These are phyloP conservation scores for Cydonia oblonga DNA, from an alignment of 331 rosid genomes.

Conservation along the genomic window DNA sequence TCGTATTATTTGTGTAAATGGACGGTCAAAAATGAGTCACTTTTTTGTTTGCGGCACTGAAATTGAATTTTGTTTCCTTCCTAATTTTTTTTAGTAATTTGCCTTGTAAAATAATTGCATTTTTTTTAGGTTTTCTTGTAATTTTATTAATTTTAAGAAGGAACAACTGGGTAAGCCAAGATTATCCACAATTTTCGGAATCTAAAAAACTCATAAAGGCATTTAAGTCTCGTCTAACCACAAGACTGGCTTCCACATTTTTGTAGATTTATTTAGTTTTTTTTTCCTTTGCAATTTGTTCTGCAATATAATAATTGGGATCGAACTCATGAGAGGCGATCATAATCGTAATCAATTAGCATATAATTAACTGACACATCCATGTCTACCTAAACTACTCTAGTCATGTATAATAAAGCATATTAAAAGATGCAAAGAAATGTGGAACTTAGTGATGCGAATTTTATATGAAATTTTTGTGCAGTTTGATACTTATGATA, in stretches of 20 bases:
- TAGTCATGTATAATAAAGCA: not conserved
- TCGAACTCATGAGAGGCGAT: not conserved
- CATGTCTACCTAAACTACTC: too few relatives aligned
- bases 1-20: not conserved
- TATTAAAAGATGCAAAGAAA: not conserved
- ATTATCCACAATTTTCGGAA: too few relatives aligned
- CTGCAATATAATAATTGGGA: not conserved
- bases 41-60: not conserved
- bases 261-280: too few relatives aligned
- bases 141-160: too few relatives aligned
- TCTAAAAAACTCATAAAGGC: rapidly evolving
- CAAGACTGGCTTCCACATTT: too few relatives aligned
- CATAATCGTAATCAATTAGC: not conserved
- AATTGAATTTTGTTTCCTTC: not conserved
- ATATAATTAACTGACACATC: too few relatives aligned
- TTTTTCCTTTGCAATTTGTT: too few relatives aligned
- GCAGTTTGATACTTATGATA: not conserved
- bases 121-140: too few relatives aligned
- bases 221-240: rapidly evolving
- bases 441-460: not conserved
- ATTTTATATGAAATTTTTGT: too few relatives aligned
- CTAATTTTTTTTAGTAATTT: too few relatives aligned
- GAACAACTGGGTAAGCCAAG: too few relatives aligned
- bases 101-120: not conserved
- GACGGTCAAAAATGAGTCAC: not conserved